Evolutionary conservation across 176 grass and related monocot species (phyloP).

Genomic region (Musa troglodytarum): DNA sequence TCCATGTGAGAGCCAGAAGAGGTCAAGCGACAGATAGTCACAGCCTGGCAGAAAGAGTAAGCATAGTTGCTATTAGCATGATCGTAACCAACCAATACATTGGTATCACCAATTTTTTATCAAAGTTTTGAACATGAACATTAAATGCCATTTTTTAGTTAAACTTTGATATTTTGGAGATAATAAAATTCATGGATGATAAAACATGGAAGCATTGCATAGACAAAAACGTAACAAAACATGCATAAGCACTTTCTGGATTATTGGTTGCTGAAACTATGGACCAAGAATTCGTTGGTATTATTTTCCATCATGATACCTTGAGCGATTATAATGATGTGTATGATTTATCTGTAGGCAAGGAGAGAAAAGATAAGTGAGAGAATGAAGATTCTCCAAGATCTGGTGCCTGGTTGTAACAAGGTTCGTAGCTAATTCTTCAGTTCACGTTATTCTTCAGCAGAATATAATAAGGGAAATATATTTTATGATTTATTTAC

Average conservation of each 20-base stretch:
- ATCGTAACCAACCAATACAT: background rate
- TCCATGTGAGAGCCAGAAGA: slow-evolving; percentile 90
- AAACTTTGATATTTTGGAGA: background rate
- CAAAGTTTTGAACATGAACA: background rate
- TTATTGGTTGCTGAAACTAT: background rate
- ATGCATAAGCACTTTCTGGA: background rate
- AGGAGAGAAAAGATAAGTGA: slow-evolving; percentile 95
- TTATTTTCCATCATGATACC: background rate
- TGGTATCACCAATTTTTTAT: background rate
- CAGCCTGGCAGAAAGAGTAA: slow-evolving; percentile 90
- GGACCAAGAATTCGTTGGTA: background rate
- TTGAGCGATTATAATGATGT: slow-evolving; percentile 1
- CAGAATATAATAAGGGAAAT: too few species aligned
- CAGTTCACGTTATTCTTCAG: too few species aligned
- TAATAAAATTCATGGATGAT: background rate
- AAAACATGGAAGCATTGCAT: background rate
- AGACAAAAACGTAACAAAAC: too few species aligned
- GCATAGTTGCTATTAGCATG: slow-evolving; percentile 18
- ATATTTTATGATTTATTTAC: too few species aligned
- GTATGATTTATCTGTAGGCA: slow-evolving; percentile 44
- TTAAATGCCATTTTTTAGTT: background rate
- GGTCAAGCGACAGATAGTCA: slow-evolving; percentile 94
- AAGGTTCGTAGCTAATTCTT: slow-evolving; percentile 48
- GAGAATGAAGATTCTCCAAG: slow-evolving; percentile 95
- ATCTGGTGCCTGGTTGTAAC: slow-evolving; percentile 92